Evolutionary conservation across 768 basidiomycete species (phyloP).

Genomic region (Tephrocybe sp.): DNA sequence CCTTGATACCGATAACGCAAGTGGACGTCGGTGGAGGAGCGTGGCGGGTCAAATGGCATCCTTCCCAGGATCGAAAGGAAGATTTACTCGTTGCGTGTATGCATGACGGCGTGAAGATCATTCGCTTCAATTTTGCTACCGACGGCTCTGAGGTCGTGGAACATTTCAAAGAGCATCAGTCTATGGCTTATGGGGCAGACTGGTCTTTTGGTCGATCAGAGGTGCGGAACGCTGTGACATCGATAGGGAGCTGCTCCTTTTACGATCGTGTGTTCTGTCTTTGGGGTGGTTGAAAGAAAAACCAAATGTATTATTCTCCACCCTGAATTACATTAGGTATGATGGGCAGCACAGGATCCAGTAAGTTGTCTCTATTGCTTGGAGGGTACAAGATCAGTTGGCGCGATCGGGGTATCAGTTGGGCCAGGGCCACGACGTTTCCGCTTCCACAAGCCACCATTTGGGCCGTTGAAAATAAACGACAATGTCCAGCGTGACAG

Average conservation of each 20-base stretch:
- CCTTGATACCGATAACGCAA: constrained; percentile 49
- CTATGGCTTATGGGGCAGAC: constrained; percentile 89
- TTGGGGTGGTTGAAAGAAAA: constrained; percentile 61
- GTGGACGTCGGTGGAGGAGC: constrained; percentile 85
- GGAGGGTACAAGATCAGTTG: not conserved
- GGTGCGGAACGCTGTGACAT: constrained; percentile 37
- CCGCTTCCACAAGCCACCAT: constrained; percentile 51
- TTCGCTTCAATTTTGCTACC: constrained; percentile 50
- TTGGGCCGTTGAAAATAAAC: constrained; percentile 63
- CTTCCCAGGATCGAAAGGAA: constrained; percentile 54
- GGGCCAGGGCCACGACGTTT: constrained; percentile 28
- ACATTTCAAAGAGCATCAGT: constrained; percentile 73
- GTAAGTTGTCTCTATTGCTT: not conserved
- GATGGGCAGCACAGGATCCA: not conserved
- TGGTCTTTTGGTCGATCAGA: constrained; percentile 59
- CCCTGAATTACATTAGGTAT: constrained; percentile 7
- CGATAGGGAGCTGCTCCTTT: constrained; percentile 90
- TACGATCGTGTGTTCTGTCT: constrained; percentile 85
- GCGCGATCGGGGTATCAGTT: not conserved
- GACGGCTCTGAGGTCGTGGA: constrained; percentile 27
- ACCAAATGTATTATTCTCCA: not conserved
- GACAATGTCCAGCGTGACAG: constrained; percentile 69
- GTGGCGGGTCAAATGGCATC: constrained; percentile 98
- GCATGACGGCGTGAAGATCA: constrained; percentile 94
- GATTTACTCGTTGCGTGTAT: constrained; percentile 94